Percentiles rank a stretch among this genome's conserved stretches.
These are phyloP conservation scores for Brassica napus DNA, from an alignment of 345 rosid genomes.

Conservation along the genomic window Da-Ae NC_063442.1:30245001-30245500, in stretches of 20 bases:
- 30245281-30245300: slow-evolving; percentile 41
- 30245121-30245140: slow-evolving; percentile 76
- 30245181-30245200: slow-evolving; percentile 93
- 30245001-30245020: slow-evolving; percentile 79
- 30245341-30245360: slow-evolving; percentile 75
- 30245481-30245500: neutral
- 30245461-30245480: neutral
- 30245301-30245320: slow-evolving; percentile 79
- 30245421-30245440: neutral
- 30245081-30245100: neutral
- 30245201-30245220: slow-evolving; percentile 41
- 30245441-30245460: neutral
- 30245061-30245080: neutral
- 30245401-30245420: neutral
- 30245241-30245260: neutral
- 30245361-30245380: slow-evolving; percentile 60
- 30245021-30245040: slow-evolving; percentile 40
- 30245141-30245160: slow-evolving; percentile 98
- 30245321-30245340: slow-evolving; percentile 92
- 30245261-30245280: neutral
- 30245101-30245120: slow-evolving; percentile 1
- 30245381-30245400: neutral
- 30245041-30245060: neutral
- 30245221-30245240: neutral
- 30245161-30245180: slow-evolving; percentile 82